Evolutionary conservation across 2,329 filamentous ascomycete species (phyloP), one percentile per base, ranked within the genome.

Genomic region (Bipolaris oryzae): DNA sequence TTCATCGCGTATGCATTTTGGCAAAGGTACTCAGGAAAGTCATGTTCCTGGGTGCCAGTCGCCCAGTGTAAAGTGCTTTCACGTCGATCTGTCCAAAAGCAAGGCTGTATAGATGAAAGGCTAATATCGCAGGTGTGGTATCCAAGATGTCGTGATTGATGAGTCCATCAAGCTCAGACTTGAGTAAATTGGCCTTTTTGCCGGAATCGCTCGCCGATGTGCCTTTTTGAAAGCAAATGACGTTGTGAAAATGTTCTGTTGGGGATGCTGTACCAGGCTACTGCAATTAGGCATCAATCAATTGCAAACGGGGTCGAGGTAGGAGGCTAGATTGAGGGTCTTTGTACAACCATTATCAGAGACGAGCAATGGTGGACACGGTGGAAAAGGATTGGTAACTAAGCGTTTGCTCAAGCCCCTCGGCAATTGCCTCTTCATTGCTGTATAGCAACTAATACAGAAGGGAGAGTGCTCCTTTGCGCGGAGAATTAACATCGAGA

Each of bases 51-150:
- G 6, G 18, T 34, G 16, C 10, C 11, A 45, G 15, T n/a, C n/a
- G 33, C 23, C 33, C 46, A 45, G 20, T 7, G 31, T 31, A 53
- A 16, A 53, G 39, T 53, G 33, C 31, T 15, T 31, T 21, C n/a
- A 11, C 39, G 39, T 20, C 18, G 16, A 20, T 37, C 38, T 18
- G 16, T 21, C 31, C 23, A 10, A 37, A 7, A 35, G 25, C 34
- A 50, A 25, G 41, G 33, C 43, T 46, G 41, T 34, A 28, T 60
- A 55, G 41, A 62, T 62, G 57, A 60, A 60, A 37, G 5, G 28
- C 44, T 31, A 57, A 60, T 60, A 55, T 62, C 56, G 39, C 38
- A 18, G 44, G 15, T 25, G 35, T 46, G 21, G 20, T 1, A 2
- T 38, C 5, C 20, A 41, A 4, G 31, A 23, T n/a, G 38, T 25